Evolutionary conservation across 192 early-diverging fungal species (phyloP).

Genomic region (Podochytrium sp.): DNA sequence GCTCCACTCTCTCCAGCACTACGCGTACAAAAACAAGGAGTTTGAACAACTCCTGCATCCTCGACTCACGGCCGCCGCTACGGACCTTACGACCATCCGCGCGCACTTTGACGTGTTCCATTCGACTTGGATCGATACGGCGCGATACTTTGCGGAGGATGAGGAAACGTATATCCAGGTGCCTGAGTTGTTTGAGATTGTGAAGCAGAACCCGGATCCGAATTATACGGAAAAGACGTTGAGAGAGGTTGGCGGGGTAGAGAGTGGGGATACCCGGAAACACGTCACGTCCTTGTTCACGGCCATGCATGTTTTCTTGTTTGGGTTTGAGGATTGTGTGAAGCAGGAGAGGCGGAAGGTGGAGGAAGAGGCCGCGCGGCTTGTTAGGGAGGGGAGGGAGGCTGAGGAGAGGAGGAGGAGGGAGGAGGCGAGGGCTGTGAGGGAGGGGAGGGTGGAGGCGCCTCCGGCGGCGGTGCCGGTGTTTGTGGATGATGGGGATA

Average conservation of each 20-base stretch:
- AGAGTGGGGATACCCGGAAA: conserved; percentile 26
- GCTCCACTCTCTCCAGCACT: conserved; percentile 14
- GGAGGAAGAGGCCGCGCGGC: conserved; percentile 41
- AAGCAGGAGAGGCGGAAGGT: conserved; percentile 36
- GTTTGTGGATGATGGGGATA: background rate
- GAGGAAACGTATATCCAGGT: conserved; percentile 36
- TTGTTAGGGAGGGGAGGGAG: conserved; percentile 22
- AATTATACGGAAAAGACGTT: conserved; percentile 4
- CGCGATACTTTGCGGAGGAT: conserved; percentile 56
- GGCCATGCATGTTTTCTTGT: conserved; percentile 48
- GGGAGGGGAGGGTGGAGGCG: conserved; percentile 10
- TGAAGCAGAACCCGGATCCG: conserved; percentile 24
- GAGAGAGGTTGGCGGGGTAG: background rate
- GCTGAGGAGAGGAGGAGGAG: conserved; percentile 29
- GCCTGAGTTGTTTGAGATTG: conserved; percentile 27
- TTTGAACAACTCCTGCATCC: conserved; percentile 33
- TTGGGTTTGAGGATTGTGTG: conserved; percentile 49
- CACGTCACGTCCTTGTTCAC: conserved; percentile 43
- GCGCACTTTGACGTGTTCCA: conserved; percentile 34
- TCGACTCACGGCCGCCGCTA: conserved; percentile 12
- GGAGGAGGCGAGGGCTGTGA: conserved; percentile 29
- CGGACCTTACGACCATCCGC: conserved; percentile 15
- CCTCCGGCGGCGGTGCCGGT: background rate
- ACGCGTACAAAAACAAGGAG: conserved; percentile 26
- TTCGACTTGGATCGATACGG: conserved; percentile 39